Conservation (phyloP, 345 rosid species). For the Citrus inodora region DNA sequence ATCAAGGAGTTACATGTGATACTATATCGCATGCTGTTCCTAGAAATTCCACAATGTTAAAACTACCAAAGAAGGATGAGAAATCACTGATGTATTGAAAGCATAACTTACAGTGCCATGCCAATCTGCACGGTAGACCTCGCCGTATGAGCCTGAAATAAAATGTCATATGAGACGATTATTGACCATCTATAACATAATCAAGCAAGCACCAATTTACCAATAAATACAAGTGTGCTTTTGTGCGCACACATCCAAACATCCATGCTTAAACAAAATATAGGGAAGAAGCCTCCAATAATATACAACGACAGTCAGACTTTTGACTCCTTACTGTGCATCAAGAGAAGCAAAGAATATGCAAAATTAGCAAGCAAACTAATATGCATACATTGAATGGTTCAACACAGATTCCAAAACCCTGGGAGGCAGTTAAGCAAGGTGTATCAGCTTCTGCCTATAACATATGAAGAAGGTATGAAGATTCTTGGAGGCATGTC, state of each 20-base stretch:
- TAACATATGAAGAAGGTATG: not conserved
- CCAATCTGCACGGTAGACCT: conserved; percentile 90
- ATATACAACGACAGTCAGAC: not conserved
- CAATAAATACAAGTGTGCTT: not conserved
- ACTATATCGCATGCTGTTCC: not conserved
- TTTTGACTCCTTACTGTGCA: not conserved
- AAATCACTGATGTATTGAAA: not conserved
- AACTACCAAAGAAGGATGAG: not conserved
- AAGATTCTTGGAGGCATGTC: conserved; percentile 3
- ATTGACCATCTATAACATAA: not conserved
- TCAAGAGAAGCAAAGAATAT: not conserved
- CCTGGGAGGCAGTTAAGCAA: not conserved
- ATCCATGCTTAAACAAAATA: not conserved
- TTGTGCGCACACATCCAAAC: not conserved
- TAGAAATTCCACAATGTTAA: not conserved
- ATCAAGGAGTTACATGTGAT: not conserved
- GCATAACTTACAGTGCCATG: conserved; percentile 87
- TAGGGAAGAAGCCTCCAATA: not conserved
- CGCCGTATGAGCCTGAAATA: conserved; percentile 88
- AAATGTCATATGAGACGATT: conserved; percentile 2
- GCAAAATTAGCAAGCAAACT: not conserved
- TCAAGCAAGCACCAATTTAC: conserved; percentile 7
- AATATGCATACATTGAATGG: not conserved
- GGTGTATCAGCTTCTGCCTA: conserved; percentile 1
- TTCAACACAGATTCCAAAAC: not conserved